phyloP scores from a whole-genome alignment of 192 early-diverging fungal species.

The Coemansia sp. region DNA sequence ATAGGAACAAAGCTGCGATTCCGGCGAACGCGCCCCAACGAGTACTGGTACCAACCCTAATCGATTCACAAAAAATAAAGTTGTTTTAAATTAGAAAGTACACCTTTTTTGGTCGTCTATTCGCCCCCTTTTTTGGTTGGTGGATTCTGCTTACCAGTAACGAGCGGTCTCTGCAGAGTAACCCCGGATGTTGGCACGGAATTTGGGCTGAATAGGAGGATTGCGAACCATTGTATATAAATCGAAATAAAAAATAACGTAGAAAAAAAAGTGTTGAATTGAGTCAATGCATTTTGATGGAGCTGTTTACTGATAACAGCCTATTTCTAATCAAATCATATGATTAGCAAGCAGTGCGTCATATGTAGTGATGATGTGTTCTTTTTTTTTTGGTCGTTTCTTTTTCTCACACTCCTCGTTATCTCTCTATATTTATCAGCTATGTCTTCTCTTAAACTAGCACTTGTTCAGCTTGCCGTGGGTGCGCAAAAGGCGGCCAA shows the following conservation, averaged over 20 bases:
- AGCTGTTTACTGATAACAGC: not conserved
- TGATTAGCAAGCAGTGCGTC: not conserved
- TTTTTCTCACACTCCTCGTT: not conserved
- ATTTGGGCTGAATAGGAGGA: constrained; percentile 45
- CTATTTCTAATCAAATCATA: not conserved
- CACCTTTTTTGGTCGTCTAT: too few species aligned
- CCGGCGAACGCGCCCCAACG: constrained; percentile 54
- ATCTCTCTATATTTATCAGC: not conserved
- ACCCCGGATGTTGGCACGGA: constrained; percentile 46
- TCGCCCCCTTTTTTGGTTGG: too few species aligned
- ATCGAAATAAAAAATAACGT: constrained; percentile 7
- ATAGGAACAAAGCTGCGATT: constrained; percentile 36
- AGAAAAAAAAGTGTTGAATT: not conserved
- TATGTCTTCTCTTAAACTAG: constrained; percentile 58
- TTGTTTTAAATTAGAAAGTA: not conserved
- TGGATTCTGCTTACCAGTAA: constrained; percentile 38
- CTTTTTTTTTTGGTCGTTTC: not conserved
- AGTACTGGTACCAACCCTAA: constrained; percentile 36
- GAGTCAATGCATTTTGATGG: not conserved
- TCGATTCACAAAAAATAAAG: constrained; percentile 7
- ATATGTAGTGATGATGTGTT: not conserved
- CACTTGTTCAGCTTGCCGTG: constrained; percentile 80
- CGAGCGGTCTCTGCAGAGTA: constrained; percentile 51
- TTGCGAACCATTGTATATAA: constrained; percentile 25
- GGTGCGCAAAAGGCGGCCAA: constrained; percentile 76